A percentile compares a stretch with the other conserved stretches of the same genome.
Evolutionary conservation across 2,329 filamentous ascomycete species (phyloP).

Genomic region (Arthrobotrys conoides): DNA sequence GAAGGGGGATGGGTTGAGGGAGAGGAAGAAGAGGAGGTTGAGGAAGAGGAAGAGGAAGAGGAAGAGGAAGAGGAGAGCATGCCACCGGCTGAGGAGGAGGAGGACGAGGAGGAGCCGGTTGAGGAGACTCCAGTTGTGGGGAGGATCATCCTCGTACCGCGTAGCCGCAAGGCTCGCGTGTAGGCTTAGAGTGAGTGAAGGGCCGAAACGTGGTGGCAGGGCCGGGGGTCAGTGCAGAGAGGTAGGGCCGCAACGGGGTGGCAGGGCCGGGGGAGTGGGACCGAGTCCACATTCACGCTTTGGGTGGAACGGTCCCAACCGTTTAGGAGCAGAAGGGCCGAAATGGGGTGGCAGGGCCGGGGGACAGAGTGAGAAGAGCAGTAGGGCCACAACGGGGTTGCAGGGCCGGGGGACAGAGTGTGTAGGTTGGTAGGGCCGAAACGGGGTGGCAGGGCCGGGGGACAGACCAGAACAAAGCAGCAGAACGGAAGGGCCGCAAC

Average conservation of each 20-base stretch:
- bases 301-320: too few species aligned
- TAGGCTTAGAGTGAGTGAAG: constrained; percentile 63
- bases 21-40: not conserved
- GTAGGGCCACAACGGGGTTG: constrained; percentile 67
- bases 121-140: not conserved
- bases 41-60: not conserved
- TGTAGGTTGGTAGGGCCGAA: constrained; percentile 63
- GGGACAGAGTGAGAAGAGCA: not conserved
- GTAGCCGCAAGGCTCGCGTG: constrained; percentile 4
- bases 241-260: constrained; percentile 68
- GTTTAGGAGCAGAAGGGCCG: constrained; percentile 62
- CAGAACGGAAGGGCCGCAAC: constrained; percentile 66
- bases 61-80: not conserved
- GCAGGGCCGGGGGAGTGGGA: constrained; percentile 64
- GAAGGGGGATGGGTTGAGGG: too few species aligned
- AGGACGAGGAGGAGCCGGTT: not conserved
- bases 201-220: constrained; percentile 66
- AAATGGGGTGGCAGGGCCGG: constrained; percentile 67
- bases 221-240: constrained; percentile 61
- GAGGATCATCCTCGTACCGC: not conserved
- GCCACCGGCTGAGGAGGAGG: not conserved
- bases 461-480: not conserved
- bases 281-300: too few species aligned
- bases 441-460: constrained; percentile 66
- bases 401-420: constrained; percentile 64